Percentiles rank a stretch among this genome's conserved stretches.
phyloP scores from a whole-genome alignment of 164 flowering plant genomes.

The Stephania japonica region DNA sequence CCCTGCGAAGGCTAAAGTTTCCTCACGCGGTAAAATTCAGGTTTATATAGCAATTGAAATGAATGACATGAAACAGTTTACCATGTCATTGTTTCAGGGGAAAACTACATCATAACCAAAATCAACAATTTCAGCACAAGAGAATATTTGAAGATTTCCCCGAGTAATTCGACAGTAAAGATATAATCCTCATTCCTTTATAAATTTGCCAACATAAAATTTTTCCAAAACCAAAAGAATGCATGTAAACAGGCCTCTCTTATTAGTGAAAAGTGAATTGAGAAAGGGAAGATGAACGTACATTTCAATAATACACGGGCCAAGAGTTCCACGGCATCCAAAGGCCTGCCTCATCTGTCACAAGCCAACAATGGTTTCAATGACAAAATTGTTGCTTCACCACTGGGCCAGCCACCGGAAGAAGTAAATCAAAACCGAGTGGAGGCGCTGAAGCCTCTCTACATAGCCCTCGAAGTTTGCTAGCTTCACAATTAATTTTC shows the following conservation, averaged over 20 bases:
- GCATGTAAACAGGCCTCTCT: not conserved
- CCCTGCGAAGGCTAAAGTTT: not conserved
- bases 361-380: not conserved
- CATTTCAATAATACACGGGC: not conserved
- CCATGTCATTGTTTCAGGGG: not conserved
- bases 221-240: not conserved
- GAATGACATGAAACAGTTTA: not conserved
- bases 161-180: not conserved
- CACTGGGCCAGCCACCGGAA: not conserved
- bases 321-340: not conserved
- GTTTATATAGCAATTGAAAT: not conserved
- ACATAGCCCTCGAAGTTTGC: not conserved
- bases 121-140: not conserved
- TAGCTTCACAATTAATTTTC: not conserved
- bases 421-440: not conserved
- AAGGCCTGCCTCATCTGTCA: not conserved
- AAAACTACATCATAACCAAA: not conserved
- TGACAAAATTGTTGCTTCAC: not conserved
- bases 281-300: not conserved
- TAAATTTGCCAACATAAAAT: not conserved
- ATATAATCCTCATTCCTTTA: not conserved
- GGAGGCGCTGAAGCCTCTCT: not conserved
- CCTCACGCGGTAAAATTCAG: too few species aligned
- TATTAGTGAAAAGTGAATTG: not conserved
- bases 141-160: not conserved